Evolutionary conservation across 495 filamentous ascomycete genomes (phyloP), one percentile per base, ranked within the genome.

Genomic region (Extremus antarcticus): DNA sequence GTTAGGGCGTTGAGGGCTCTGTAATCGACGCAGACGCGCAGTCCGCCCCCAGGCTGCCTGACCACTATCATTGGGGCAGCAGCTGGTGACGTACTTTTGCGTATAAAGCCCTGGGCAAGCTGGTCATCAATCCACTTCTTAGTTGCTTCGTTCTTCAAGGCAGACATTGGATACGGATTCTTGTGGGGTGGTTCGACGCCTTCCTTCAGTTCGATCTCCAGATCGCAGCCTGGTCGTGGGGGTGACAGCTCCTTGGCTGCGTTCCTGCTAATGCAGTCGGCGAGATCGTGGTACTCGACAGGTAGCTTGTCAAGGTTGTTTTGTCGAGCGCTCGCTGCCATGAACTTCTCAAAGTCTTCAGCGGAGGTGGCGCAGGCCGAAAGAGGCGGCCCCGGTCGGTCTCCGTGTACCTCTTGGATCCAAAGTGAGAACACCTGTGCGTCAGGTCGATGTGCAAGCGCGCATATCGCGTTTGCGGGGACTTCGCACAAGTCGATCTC

Each of bases 21-120:
- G 53, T 66, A 66, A 35, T 66, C 56, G 17, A 66, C 51, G 40
- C 38, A 66, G 2, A 65, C 29, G 1, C 57, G 54, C 21, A 65
- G 24, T 1, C 16, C 29, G 1, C 59, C 52, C 43, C 56, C 59
- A 41, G 50, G 49, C 53, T 66, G 65, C 25, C 25, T 46, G 15
- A 65, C 63, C 50, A 66, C 62, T 15, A 66, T 40, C 19, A 66
- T 35, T 23, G 50, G 63, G 4, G 40, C 46, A 9, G 35, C 35
- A 39, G 35, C 35, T 9, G 35, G 35, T n/a, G 35, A 39, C 9
- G 35, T 9, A 39, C 9, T 39, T 39, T 9, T 9, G 35, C 35
- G 35, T 9, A 39, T 39, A 39, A n/a, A 39, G n/a, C 35, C 35
- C 35, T 39, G 9, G 9, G 9, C 35, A 9, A 39, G 35, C 9